phyloP scores from a whole-genome alignment of 495 filamentous ascomycete species.

The Alectoria sarmentosa region DNA sequence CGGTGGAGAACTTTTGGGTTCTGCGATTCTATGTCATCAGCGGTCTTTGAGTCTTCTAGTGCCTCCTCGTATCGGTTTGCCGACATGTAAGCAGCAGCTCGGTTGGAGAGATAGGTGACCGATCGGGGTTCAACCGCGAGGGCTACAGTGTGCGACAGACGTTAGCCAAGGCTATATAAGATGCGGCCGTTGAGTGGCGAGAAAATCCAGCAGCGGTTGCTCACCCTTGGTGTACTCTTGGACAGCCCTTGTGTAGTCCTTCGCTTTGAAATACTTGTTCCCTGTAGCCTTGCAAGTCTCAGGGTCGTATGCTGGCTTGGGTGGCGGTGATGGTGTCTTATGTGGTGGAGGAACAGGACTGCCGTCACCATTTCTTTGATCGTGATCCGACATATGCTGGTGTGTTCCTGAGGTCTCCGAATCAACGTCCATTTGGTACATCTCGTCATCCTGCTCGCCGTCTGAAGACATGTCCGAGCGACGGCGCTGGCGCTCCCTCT shows the following conservation, averaged over 20 bases:
- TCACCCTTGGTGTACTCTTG: conserved; percentile 91
- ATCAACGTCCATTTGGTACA: conserved; percentile 69
- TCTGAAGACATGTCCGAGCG: conserved; percentile 65
- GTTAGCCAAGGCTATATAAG: neutral
- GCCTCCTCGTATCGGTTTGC: conserved; percentile 69
- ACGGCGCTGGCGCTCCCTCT: conserved; percentile 63
- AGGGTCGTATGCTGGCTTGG: conserved; percentile 56
- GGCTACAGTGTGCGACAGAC: conserved; percentile 42
- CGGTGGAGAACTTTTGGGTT: conserved; percentile 85
- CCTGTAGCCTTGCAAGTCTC: conserved; percentile 87
- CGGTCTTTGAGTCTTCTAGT: conserved; percentile 73
- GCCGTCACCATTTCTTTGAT: conserved; percentile 42
- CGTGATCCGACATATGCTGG: conserved; percentile 42
- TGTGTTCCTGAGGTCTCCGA: conserved; percentile 41
- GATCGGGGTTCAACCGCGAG: conserved; percentile 72
- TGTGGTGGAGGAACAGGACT: conserved; percentile 80
- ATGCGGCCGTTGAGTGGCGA: neutral
- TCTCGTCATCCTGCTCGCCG: conserved; percentile 48
- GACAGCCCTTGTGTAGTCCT: conserved; percentile 77
- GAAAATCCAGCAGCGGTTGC: neutral
- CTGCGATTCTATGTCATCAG: conserved; percentile 70
- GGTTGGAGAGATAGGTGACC: conserved; percentile 88
- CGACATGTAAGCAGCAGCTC: conserved; percentile 87
- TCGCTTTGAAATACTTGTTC: conserved; percentile 93
- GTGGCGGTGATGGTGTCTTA: conserved; percentile 44